Evolutionary conservation across 148 eudicot species (phyloP), one percentile per base, ranked within the genome.

Genomic region (Selenicereus undatus): DNA sequence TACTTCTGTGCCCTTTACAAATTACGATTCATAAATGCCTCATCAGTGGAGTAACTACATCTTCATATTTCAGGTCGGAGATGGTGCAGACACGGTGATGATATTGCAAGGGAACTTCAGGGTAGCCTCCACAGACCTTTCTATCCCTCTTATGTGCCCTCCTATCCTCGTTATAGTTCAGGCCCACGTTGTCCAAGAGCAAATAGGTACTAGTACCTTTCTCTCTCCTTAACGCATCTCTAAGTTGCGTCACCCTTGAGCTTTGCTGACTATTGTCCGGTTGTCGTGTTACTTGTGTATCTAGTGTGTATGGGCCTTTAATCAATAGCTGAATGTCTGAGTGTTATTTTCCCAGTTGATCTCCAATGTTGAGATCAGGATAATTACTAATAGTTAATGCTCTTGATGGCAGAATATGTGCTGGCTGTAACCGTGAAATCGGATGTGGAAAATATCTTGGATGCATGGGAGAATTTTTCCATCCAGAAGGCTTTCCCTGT

Each of bases 401-500:
- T 71, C 56, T 73, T 80, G 81, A 80, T 83, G 82, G 84, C 90
- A 92, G 99, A 86, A 70, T 89, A 77, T 96, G 99, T 72, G 89
- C 88, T 77, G 95, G 99, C 70, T 96, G 99, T 83, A 90, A 93
- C 58, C 88, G 81, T n/a, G 95, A 92, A 75, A 94, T 96, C 83
- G 94, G 93, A 11, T 79, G 81, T 85, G 98, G 97, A 8, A 93
- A 89, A 81, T 96, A 93, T 83, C 87, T 96, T 76, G 99, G 95
- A 82, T 96, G 98, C 91, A 92, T 93, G 97, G 99, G 98, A 26
- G 84, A 88, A 8, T 91, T 87, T 77, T 96, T 90, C 73, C 99
- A 96, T 84, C 97, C 99, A 21, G 90, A 90, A 79, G 93, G 99
- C 86, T 96, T 96, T 76, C 65, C 94, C 80, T 96, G 99, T 83